A percentile compares a stretch with the other conserved stretches of the same genome.
Conservation (phyloP, 441 rosid species). For the Adansonia gregorii region DNA sequence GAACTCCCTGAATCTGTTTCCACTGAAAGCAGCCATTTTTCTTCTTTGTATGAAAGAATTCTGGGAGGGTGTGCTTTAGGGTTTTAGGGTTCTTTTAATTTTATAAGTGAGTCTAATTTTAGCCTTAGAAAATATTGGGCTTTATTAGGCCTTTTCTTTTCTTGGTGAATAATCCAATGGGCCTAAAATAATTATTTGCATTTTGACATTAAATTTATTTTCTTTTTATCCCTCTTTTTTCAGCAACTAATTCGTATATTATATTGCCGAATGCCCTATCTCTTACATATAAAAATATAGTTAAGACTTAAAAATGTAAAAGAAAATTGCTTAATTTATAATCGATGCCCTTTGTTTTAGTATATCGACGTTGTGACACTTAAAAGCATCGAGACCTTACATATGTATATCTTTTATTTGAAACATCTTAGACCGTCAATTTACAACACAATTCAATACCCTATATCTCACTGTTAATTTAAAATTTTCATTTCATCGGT, state of each 20-base stretch:
- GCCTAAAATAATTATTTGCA: background rate
- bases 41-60: background rate
- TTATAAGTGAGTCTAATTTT: background rate
- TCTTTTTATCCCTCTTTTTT: too few relatives aligned
- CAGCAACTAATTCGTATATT: too few relatives aligned
- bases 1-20: slow-evolving; percentile 55
- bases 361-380: background rate
- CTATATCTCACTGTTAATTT: background rate
- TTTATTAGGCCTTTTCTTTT: background rate
- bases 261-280: background rate
- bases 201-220: background rate
- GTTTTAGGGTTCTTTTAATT: too few relatives aligned
- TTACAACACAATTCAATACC: too few relatives aligned
- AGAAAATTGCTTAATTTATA: background rate
- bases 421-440: background rate
- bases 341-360: background rate
- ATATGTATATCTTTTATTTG: background rate
- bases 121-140: background rate
- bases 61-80: too few relatives aligned
- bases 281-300: background rate
- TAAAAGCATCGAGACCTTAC: background rate
- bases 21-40: slow-evolving; percentile 21
- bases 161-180: background rate
- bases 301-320: background rate
- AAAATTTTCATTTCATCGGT: background rate